Evolutionary conservation across 345 rosid species (phyloP), one percentile per base, ranked within the genome.

Genomic region (Kandelia obovata): DNA sequence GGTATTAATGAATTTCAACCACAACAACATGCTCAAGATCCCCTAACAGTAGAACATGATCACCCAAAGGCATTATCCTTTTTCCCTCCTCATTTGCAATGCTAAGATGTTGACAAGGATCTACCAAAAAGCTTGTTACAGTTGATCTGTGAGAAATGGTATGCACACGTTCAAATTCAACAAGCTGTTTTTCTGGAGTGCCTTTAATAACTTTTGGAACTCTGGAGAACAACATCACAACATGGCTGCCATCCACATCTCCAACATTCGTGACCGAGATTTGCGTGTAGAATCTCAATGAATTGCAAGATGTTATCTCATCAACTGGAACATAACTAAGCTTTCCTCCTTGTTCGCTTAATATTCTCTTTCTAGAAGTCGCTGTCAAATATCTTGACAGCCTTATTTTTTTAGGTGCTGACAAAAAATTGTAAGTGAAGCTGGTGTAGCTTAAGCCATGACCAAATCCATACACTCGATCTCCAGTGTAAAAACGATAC

Each of bases 81-180:
- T 82, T 81, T 17, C 98, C 98, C 1, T 71, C 43, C 69, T 77
- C 78, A 72, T 88, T 79, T 58, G 86, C 90, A 37, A 86, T 32
- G 71, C 87, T 89, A 5, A 94, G 81, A 46, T 91, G 87, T 56
- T 83, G 72, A 67, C 96, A 94, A 31, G 97, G 97, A 77, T 88
- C 89, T 0, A 94, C 79, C 69, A 77, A 34, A 11, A 94, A 75
- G 79, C 74, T 87, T 19, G 82, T 77, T 74, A 85, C 82, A 5
- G 81, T 74, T 37, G 74, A 73, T 55, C 77, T 47, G 5, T 55
- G 52, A 1, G 88, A 81, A 47, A 68, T 28, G 13, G 88, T 84
- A 73, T 86, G 86, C 58, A 94, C 87, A 1, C 97, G 84, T 8
- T 89, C 89, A 47, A 87, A 94, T 43, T 92, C 98, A 16, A 94